phyloP scores from a whole-genome alignment of 306 rosid species.

The Dryas octopetala region DNA sequence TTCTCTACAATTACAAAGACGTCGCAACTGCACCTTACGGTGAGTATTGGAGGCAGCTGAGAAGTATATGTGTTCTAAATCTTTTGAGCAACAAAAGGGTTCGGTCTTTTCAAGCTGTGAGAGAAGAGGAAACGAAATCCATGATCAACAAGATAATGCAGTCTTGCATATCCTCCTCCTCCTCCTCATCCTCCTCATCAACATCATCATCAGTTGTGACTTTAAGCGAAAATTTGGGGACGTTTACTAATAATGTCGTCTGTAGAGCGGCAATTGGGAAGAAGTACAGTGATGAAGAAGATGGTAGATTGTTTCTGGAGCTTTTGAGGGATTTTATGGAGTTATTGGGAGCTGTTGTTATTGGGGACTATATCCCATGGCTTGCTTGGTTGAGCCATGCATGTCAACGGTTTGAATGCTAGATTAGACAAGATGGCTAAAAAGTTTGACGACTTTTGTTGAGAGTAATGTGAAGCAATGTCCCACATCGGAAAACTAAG shows the following conservation, averaged over 20 bases:
- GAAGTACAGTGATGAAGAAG: conserved; percentile 35
- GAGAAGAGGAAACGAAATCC: no score
- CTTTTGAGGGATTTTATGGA: conserved; percentile 25
- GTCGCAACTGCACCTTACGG: conserved; percentile 27
- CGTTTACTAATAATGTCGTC: conserved; percentile 34
- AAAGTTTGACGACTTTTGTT: conserved; percentile 42
- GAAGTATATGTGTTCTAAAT: no score
- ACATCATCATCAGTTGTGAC: conserved; percentile 17
- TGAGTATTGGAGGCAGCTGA: conserved; percentile 42
- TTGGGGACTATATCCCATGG: conserved; percentile 56
- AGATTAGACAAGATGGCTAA: conserved; percentile 36
- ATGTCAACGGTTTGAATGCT: conserved; percentile 35
- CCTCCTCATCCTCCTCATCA: neutral
- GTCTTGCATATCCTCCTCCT: neutral
- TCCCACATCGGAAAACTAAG: no score
- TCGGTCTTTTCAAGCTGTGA: no score
- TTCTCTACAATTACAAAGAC: conserved; percentile 23
- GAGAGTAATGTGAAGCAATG: conserved; percentile 44
- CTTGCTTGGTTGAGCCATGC: conserved; percentile 43
- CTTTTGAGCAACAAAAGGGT: no score
- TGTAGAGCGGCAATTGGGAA: conserved; percentile 51
- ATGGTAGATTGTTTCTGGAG: conserved; percentile 17
- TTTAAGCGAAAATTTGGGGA: conserved; percentile 32
- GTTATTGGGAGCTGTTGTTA: conserved; percentile 28
- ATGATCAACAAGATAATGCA: no score